Evolutionary conservation across 805 yeast genomes (phyloP), one percentile per base, ranked within the genome.

Genomic region (Starmerella vaccinii): DNA sequence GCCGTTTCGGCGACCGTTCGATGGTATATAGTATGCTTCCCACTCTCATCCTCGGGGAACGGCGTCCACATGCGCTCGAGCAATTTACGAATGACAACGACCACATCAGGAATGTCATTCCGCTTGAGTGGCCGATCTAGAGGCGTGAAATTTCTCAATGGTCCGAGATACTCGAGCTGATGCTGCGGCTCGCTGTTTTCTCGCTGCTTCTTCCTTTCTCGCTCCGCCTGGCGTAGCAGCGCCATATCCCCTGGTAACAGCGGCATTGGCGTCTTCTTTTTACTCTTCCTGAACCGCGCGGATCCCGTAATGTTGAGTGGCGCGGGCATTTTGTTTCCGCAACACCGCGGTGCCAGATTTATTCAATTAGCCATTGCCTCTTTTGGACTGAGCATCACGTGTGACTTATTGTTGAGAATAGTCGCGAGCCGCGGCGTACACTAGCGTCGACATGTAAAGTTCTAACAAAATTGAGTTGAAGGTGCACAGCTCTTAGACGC

Each of bases 31-130:
- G 37, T 32, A 33, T 32, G 40, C 9, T 15, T 13, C 6, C 54
- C 54, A 12, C 44, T 44, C 42, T 43, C 65, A 62, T 42, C 60
- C 53, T 40, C 59, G 61, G 23, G 72, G 68, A 10, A 67, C 47
- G 8, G 58, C 58, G 2, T 49, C 61, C 66, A 68, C 66, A 61
- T 63, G 13, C 55, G 52, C 6, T 46, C 52, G 4, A 60, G 51
- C 2, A 68, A 50, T 7, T 51, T 45, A 5, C 46, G 38, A 22
- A 68, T 57, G 3, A 66, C 63, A 4, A 45, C 49, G 1, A 49
- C 40, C 7, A 66, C 50, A 38, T 58, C 60, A 0, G 57, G 54
- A 2, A 62, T 62, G 9, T 46, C 34, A 23, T 56, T 47, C 22
- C 51, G 37, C 21, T 56, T 54, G 9, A 26, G 45, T 1, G 45